Base-by-base conservation (phyloP, 2,329 filamentous ascomycete species). In the Sarocladiaceae sp. region DNA sequence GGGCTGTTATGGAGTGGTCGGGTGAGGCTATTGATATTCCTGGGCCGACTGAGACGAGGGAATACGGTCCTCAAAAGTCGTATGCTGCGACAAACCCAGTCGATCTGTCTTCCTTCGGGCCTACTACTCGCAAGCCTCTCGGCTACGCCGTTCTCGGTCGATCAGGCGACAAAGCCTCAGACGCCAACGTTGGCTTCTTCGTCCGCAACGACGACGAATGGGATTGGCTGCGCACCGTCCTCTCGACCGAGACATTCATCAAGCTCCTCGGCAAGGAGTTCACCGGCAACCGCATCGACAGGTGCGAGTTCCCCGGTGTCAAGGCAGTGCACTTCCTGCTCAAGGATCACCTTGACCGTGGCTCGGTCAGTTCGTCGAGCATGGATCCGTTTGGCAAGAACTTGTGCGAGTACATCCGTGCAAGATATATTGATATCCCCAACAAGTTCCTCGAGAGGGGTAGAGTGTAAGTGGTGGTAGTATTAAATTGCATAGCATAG, bases 261-360 rank as follows among this genome's bases (percentile, higher is more conserved):
- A 60, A 60, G 44, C 57, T 72, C 7, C 59, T 71, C 8, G 68
- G 64, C 1, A 64, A 68, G 35, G 67, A 71, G 51, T 62, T 70
- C 37, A 58, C 54, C 6, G 61, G 61, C 2, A 62, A 65, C 42
- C 63, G 65, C 47, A 66, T 76, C 51, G 72, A 74, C 49, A 64
- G 73, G 1, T 75, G 71, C 47, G 73, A 76, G 60, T 57, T 76
- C 42, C 66, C 71, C 12, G 60, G 62, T 36, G 58, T 65, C 10
- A 51, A 51, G 3, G 62, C 62, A 3, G 65, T 70, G 31, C 67
- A 71, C 47, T 70, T 70, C 54, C 57, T 76, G 40, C 56, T 76
- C n/a, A 70, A 74, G 55, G 72, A 75, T 54, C 72, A 75, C 57
- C 62, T 75, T 5, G 71, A 72, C 56, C 60, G 70, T 1, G 71